These are phyloP conservation scores for Lichtheimia corymbifera DNA, from an alignment of 371 early-diverging fungal genomes.

Conservation along the genomic window DNA sequence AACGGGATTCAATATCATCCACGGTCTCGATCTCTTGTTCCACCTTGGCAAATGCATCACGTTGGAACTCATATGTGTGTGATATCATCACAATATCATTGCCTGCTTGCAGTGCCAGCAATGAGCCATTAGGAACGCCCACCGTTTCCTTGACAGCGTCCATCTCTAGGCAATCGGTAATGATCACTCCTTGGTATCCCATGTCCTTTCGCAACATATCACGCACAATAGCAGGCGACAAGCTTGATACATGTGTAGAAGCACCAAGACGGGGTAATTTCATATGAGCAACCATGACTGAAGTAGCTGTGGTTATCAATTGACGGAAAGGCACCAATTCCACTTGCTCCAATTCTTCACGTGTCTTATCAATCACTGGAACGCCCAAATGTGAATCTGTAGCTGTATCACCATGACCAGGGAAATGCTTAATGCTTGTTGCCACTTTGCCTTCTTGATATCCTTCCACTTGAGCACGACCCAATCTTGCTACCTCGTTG, in stretches of 20 bases:
- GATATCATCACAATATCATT: constrained; percentile 55
- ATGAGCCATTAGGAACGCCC: constrained; percentile 34
- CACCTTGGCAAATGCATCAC: constrained; percentile 13
- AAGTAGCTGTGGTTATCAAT: constrained; percentile 27
- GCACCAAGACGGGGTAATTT: constrained; percentile 32
- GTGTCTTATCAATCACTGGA: constrained; percentile 45
- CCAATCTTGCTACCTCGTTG: constrained; percentile 30
- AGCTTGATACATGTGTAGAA: constrained; percentile 29
- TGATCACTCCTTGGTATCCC: constrained; percentile 46
- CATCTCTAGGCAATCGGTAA: constrained; percentile 58
- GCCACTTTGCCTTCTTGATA: constrained; percentile 36
- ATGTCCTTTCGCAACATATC: constrained; percentile 35
- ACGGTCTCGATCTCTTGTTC: constrained; percentile 16
- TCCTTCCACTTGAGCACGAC: constrained; percentile 41
- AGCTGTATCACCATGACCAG: constrained; percentile 58
- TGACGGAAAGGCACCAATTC: constrained; percentile 46
- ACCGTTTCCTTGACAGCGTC: constrained; percentile 49
- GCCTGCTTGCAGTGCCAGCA: constrained; percentile 46
- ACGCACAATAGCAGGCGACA: constrained; percentile 37
- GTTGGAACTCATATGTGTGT: constrained; percentile 40
- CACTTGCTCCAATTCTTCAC: constrained; percentile 32
- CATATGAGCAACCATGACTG: constrained; percentile 55
- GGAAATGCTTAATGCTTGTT: constrained; percentile 50
- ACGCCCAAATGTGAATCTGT: constrained; percentile 53
- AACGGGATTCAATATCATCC: constrained; percentile 13